Base-by-base conservation (phyloP, 352 stramenopile genomes). In the Pythium rhizo-oryzae region DNA sequence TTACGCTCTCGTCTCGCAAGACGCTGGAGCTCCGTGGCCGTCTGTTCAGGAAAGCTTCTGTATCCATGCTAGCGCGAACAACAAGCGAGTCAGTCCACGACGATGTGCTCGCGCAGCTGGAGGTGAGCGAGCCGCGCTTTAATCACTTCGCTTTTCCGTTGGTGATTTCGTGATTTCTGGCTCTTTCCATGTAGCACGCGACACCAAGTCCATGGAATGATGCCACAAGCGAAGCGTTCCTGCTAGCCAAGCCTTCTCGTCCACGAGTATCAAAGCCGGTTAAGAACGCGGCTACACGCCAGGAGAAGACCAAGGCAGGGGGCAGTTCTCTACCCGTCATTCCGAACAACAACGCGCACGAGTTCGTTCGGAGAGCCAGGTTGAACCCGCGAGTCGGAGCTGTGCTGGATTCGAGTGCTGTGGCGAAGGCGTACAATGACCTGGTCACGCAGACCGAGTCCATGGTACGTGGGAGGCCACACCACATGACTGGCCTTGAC, bases 381-480 rank as follows among this genome's bases (percentile, higher is more conserved):
- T 37, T 53, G 4, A 41, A 30, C 8, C 53, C 52, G 44, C 58
- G 59, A 19, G 6, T 16, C 16, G 47, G 35, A 16, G 37, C n/a
- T 25, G 4, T 4, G 4, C 65, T 78, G 16, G 72, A 84, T 23
- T 78, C 78, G 11, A 77, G 78, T n/a, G 68, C 77, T 33, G 70
- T 87, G 12, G 69, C 78, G 2, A 51, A 77, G 24, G 79, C 84
- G 1, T 90, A 90, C 71, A 69, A 83, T 56, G 59, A 80, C n/a
- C 67, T 92, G 5, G 41, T 88, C 12, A 65, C 79, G 11, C 76
- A 89, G 46, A 85, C 70, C 6, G 47, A 79, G 62, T 61, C 75
- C 7, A 85, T 89, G 81, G 79, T 85, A 75, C 33, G 43, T 39
- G 9, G 37, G 28, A 33, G 28, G 28, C 28, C 28, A 33, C 28